These are phyloP conservation scores for Nicotiana noctiflora DNA, from an alignment of 257 asterid genomes.

Conservation along the genomic window DNA sequence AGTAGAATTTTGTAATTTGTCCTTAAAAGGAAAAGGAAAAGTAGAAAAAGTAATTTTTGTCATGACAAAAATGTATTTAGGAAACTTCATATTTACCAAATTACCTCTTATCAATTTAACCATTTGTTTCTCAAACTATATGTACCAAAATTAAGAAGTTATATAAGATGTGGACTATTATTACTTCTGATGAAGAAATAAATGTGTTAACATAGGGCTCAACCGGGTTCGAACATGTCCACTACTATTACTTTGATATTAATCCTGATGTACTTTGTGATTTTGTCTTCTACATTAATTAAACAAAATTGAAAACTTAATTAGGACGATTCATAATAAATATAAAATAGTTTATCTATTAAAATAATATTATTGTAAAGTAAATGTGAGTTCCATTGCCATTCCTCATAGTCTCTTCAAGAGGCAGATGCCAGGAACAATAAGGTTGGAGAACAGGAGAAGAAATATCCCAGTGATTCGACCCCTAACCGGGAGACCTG, in stretches of 20 bases:
- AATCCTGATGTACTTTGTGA: not conserved
- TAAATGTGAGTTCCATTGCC: not conserved
- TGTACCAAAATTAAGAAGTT: not conserved
- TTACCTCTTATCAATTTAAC: not conserved
- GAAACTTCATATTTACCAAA: not conserved
- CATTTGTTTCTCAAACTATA: slow-evolving; percentile 1
- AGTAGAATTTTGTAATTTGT: not conserved
- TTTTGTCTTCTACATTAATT: not conserved
- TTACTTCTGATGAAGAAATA: not conserved
- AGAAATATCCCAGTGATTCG: not conserved
- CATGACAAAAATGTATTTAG: not conserved
- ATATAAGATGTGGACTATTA: not conserved
- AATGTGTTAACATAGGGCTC: no score
- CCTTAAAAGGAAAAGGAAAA: not conserved
- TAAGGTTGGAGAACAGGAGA: not conserved
- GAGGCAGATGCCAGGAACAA: not conserved
- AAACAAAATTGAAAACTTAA: not conserved
- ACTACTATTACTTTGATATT: not conserved
- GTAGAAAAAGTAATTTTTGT: not conserved
- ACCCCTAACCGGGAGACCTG: not conserved
- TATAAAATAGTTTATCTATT: not conserved
- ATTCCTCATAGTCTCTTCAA: not conserved
- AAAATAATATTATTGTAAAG: not conserved
- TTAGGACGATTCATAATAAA: not conserved
- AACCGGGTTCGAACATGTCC: no score